Percentiles rank a stretch among this genome's conserved stretches.
phyloP scores from a whole-genome alignment of 2,329 filamentous ascomycete genomes.

The Diaporthe sp. region DNA sequence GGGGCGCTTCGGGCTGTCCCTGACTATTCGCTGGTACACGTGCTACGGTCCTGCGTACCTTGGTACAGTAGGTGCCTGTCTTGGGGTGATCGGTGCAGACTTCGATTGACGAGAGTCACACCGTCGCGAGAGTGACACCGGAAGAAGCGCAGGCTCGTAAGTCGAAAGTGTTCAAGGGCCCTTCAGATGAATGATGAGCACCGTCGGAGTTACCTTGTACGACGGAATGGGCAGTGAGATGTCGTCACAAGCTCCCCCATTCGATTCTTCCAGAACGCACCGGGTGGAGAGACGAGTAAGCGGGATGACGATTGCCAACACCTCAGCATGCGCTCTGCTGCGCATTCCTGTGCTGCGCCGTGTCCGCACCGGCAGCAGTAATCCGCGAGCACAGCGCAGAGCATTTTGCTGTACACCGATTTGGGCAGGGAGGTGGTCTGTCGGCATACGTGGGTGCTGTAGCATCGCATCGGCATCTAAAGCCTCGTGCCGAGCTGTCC shows the following conservation, averaged over 20 bases:
- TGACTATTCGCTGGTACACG: constrained; percentile 8
- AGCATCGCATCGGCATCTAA: constrained; percentile 30
- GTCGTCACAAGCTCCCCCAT: constrained; percentile 36
- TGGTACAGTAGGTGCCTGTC: neutral
- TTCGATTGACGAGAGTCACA: neutral
- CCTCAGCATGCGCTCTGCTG: constrained; percentile 4
- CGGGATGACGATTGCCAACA: constrained; percentile 36
- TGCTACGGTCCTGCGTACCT: constrained; percentile 14
- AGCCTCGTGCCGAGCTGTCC: constrained; percentile 23
- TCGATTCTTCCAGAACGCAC: constrained; percentile 36
- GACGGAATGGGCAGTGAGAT: constrained; percentile 37
- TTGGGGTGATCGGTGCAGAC: constrained; percentile 9
- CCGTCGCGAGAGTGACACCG: neutral
- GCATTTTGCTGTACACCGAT: neutral
- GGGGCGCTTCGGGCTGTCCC: constrained; percentile 3
- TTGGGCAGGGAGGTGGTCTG: neutral
- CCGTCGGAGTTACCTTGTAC: constrained; percentile 29
- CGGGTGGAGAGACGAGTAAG: constrained; percentile 25
- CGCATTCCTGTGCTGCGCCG: constrained; percentile 2
- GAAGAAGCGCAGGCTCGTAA: neutral
- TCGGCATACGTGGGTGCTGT: constrained; percentile 12
- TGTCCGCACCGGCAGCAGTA: neutral
- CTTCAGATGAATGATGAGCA: constrained; percentile 32
- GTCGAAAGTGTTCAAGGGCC: neutral
- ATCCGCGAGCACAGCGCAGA: constrained; percentile 15